These are phyloP conservation scores for Pterocarpus macrocarpus DNA, from an alignment of 306 rosid species.

Conservation along the genomic window DNA sequence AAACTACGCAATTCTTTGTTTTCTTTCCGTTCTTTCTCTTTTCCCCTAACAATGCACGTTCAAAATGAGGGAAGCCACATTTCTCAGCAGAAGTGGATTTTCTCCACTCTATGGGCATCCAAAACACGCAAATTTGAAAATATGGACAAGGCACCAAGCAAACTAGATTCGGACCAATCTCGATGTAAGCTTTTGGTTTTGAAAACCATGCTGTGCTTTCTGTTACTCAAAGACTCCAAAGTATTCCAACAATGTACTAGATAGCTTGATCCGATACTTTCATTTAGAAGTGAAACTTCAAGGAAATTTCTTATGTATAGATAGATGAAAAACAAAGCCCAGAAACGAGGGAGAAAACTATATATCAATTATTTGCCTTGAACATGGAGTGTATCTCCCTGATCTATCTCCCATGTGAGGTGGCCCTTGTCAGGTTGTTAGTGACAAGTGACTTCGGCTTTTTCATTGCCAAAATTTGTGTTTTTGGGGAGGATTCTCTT, in stretches of 20 bases:
- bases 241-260: slow-evolving; percentile 11
- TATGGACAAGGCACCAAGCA: background rate
- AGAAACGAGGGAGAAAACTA: slow-evolving; percentile 28
- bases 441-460: slow-evolving; percentile 18
- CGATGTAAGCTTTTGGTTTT: background rate
- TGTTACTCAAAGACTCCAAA: background rate
- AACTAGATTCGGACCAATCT: background rate
- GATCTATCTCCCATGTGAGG: slow-evolving; percentile 47
- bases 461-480: background rate
- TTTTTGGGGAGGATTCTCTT: too few relatives aligned
- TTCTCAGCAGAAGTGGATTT: background rate
- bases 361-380: slow-evolving; percentile 37
- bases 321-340: background rate
- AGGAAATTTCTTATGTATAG: slow-evolving; percentile 43
- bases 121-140: slow-evolving; percentile 19
- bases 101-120: background rate
- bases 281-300: slow-evolving; percentile 38
- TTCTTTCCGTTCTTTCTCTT: background rate
- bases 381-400: slow-evolving; percentile 38
- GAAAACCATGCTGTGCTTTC: slow-evolving; percentile 26
- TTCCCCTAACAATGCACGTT: background rate
- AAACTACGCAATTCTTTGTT: background rate
- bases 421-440: slow-evolving; percentile 29
- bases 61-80: background rate
- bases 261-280: background rate